Evolutionary conservation across 78 protist genomes (phyloP).

Genomic region (Dictyostelium intermedium): DNA sequence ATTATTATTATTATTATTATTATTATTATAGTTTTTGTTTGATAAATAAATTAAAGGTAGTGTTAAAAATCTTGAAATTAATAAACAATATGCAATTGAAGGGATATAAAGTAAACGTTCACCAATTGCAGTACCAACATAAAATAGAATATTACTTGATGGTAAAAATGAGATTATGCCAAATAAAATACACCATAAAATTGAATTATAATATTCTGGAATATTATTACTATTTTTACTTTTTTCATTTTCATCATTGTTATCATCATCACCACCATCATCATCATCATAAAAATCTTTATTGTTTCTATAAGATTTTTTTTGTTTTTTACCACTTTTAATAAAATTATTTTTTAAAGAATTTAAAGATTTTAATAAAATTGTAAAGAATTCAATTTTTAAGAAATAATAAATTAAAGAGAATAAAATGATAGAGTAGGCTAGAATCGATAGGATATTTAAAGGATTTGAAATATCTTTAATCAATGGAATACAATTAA

Average conservation of each 20-base stretch:
- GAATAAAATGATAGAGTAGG: neutral
- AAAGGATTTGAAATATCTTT: neutral
- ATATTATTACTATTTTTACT: neutral
- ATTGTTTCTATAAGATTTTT: too few species aligned
- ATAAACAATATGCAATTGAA: constrained; percentile 50
- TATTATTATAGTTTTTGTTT: neutral
- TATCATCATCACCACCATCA: neutral
- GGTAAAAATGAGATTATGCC: constrained; percentile 5
- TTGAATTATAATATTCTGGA: neutral
- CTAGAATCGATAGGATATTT: neutral
- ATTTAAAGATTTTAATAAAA: neutral
- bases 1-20: too few species aligned
- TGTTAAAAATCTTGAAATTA: constrained; percentile 19
- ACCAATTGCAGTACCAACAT: constrained; percentile 21
- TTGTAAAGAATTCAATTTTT: neutral
- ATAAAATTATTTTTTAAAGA: neutral
- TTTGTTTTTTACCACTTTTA: neutral
- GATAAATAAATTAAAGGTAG: constrained; percentile 7
- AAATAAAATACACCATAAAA: neutral
- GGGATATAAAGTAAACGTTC: constrained; percentile 60
- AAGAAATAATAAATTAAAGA: neutral
- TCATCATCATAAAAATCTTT: neutral
- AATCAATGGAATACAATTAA: constrained; percentile 43
- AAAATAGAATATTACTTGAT: constrained; percentile 22
- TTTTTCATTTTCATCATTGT: neutral